Percentiles rank a stretch among this genome's conserved stretches.
phyloP scores from a whole-genome alignment of 2,329 filamentous ascomycete genomes.

The Leptographium lundbergii region DNA sequence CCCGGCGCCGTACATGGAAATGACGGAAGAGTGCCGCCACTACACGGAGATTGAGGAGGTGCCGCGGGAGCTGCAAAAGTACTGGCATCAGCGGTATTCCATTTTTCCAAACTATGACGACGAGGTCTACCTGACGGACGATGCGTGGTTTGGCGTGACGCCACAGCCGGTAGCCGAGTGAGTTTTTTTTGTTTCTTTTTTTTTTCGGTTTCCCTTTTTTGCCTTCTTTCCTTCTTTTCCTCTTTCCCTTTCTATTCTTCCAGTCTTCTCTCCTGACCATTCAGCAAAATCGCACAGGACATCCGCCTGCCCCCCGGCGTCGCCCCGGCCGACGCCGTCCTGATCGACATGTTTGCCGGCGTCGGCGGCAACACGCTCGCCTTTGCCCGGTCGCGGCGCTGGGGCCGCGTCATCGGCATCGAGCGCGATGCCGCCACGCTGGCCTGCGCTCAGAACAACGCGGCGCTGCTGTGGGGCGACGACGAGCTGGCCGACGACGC shows the following conservation, averaged over 20 bases:
- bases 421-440: conserved; percentile 73
- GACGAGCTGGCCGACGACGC: conserved; percentile 61
- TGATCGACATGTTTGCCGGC: conserved; percentile 85
- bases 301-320: conserved; percentile 41
- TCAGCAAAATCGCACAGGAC: conserved; percentile 62
- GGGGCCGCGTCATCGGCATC: conserved; percentile 75
- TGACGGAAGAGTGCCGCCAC: conserved; percentile 58
- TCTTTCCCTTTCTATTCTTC: not conserved
- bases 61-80: conserved; percentile 77
- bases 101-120: conserved; percentile 83
- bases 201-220: no score
- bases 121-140: conserved; percentile 80
- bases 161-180: conserved; percentile 83
- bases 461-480: conserved; percentile 63
- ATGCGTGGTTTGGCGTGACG: conserved; percentile 95
- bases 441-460: conserved; percentile 86
- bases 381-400: conserved; percentile 71
- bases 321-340: conserved; percentile 31
- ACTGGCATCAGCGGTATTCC: conserved; percentile 78
- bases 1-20: conserved; percentile 31
- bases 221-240: no score
- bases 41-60: conserved; percentile 61
- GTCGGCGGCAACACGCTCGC: conserved; percentile 90
- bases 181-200: conserved; percentile 12
- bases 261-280: not conserved